A percentile compares a stretch with the other conserved stretches of the same genome.
phyloP scores from a whole-genome alignment of 1,284 basidiomycete species.

The Phaffia rhodozyma region DNA sequence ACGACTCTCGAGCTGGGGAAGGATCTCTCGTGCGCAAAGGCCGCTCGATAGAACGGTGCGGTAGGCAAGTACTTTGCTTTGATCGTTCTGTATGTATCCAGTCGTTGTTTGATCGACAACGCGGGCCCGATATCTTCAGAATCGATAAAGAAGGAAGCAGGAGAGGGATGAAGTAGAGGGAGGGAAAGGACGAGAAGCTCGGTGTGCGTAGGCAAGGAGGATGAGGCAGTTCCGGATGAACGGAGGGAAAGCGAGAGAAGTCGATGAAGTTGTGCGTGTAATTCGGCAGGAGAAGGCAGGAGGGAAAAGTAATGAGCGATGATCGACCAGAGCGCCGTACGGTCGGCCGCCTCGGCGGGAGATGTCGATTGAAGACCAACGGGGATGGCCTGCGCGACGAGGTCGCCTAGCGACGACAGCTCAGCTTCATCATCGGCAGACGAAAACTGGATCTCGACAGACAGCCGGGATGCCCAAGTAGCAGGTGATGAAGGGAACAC shows the following conservation, averaged over 20 bases:
- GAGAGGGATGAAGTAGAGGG: constrained; percentile 12
- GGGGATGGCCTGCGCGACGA: not conserved
- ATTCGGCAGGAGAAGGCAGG: not conserved
- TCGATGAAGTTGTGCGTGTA: not conserved
- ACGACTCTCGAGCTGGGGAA: not conserved
- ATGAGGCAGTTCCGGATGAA: not conserved
- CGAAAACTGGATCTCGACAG: constrained; percentile 3
- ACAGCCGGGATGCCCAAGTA: constrained; percentile 7
- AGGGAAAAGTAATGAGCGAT: constrained; percentile 6
- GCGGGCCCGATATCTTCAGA: not conserved
- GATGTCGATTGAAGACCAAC: constrained; percentile 7
- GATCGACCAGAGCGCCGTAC: constrained; percentile 9
- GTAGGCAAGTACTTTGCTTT: constrained; percentile 10
- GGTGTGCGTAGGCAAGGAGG: constrained; percentile 13
- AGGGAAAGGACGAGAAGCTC: constrained; percentile 15
- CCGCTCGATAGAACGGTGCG: constrained; percentile 13
- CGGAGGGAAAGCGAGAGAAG: constrained; percentile 8
- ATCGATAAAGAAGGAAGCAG: not conserved
- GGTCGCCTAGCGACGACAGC: not conserved
- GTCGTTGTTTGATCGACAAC: not conserved
- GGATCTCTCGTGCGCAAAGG: constrained; percentile 13
- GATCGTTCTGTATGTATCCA: not conserved
- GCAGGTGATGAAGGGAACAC: constrained; percentile 13
- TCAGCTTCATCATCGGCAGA: not conserved
- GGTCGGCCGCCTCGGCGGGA: constrained; percentile 4